Evolutionary conservation across 257 asterid genomes (phyloP).

Genomic region (Thymus mandschuricus): DNA sequence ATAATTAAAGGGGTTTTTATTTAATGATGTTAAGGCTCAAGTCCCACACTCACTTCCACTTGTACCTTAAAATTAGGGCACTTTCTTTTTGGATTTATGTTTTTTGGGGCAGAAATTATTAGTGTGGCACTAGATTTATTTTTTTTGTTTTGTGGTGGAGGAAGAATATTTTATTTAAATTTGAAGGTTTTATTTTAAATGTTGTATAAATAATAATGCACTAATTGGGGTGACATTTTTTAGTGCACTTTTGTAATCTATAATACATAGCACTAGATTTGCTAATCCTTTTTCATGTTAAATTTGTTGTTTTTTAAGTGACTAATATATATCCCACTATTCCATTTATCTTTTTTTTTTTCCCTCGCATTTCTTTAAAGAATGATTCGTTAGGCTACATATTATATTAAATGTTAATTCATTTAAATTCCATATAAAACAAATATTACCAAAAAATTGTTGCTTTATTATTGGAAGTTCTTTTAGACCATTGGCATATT

Average conservation of each 20-base stretch:
- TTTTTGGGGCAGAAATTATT: slow-evolving; percentile 20
- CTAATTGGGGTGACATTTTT: neutral
- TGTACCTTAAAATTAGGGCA: slow-evolving; percentile 25
- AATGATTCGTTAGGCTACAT: neutral
- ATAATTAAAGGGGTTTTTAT: slow-evolving; percentile 28
- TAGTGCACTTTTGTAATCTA: neutral
- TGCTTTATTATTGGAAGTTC: too few relatives aligned
- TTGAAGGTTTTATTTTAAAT: neutral
- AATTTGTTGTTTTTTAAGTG: neutral
- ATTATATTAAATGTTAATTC: too few relatives aligned
- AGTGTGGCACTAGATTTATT: slow-evolving; percentile 2
- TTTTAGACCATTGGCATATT: too few relatives aligned
- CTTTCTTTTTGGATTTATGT: slow-evolving; percentile 26
- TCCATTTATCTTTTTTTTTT: neutral
- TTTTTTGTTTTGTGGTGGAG: neutral
- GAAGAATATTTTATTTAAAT: neutral
- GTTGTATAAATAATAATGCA: neutral
- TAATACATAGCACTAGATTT: slow-evolving; percentile 2
- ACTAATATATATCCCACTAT: neutral
- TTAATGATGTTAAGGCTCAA: slow-evolving; percentile 25
- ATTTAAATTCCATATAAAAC: too few relatives aligned
- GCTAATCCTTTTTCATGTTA: neutral
- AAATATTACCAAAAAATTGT: too few relatives aligned
- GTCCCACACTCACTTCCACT: slow-evolving; percentile 35
- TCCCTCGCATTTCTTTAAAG: neutral